A percentile compares a stretch with the other conserved stretches of the same genome.
These are phyloP conservation scores for Pachyrhizus erosus DNA, from an alignment of 306 rosid genomes.

Conservation along the genomic window DNA sequence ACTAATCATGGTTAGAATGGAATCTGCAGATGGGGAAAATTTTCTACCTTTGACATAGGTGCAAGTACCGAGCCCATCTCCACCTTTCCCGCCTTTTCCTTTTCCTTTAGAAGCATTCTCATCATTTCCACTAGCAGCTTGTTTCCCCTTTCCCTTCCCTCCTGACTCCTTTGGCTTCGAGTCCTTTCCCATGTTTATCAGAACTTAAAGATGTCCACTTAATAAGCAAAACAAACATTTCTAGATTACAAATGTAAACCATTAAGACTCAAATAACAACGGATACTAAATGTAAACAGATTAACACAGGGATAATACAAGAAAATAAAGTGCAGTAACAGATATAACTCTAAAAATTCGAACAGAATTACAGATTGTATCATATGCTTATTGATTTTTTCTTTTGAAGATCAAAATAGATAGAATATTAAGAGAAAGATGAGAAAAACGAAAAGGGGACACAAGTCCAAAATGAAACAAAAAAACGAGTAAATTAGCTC, in stretches of 20 bases:
- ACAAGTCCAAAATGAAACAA: neutral
- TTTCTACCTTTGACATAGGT: slow-evolving; percentile 87
- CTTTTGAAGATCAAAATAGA: neutral
- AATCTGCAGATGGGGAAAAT: neutral
- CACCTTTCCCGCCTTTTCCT: slow-evolving; percentile 81
- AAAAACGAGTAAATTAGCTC: neutral
- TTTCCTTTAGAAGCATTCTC: slow-evolving; percentile 83
- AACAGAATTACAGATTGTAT: neutral
- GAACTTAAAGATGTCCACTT: slow-evolving; percentile 38
- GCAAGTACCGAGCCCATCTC: slow-evolving; percentile 96
- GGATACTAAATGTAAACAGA: neutral
- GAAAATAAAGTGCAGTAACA: neutral
- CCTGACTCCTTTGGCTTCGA: slow-evolving; percentile 72
- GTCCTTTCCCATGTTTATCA: slow-evolving; percentile 81
- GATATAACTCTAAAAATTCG: neutral
- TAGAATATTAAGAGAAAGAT: neutral
- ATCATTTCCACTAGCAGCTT: slow-evolving; percentile 72
- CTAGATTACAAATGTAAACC: neutral
- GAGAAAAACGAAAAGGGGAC: neutral
- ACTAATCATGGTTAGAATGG: neutral
- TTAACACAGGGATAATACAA: slow-evolving; percentile 15
- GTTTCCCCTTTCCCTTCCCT: slow-evolving; percentile 90
- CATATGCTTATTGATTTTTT: neutral
- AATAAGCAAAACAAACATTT: slow-evolving; percentile 22
- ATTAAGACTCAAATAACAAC: neutral